A percentile compares a stretch with the other conserved stretches of the same genome.
These are phyloP conservation scores for Zea luxurians DNA, from an alignment of 176 grass and related monocot genomes.

Conservation along the genomic window DNA sequence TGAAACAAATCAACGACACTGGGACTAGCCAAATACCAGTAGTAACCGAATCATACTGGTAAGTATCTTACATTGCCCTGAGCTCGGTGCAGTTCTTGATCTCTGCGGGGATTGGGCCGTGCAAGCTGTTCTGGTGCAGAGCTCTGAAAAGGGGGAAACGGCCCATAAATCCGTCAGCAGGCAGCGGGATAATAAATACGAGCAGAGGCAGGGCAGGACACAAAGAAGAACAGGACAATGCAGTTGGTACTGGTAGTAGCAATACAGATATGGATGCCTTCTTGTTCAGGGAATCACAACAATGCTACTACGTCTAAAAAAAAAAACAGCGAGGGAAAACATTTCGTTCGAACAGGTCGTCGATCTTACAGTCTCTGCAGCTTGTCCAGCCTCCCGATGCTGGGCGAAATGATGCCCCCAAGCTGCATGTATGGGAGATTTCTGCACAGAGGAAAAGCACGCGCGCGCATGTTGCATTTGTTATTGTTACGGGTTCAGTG, in stretches of 20 bases:
- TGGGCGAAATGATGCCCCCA: slow-evolving; percentile 71
- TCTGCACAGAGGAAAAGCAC: slow-evolving; percentile 32
- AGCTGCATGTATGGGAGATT: slow-evolving; percentile 96
- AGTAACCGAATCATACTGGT: not conserved
- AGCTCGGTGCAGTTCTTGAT: slow-evolving; percentile 89
- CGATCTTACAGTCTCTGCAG: slow-evolving; percentile 75
- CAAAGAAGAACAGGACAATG: not conserved
- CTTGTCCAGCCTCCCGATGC: slow-evolving; percentile 78
- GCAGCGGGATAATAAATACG: not conserved
- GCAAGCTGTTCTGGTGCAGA: slow-evolving; percentile 96
- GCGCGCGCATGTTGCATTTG: not conserved
- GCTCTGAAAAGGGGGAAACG: slow-evolving; percentile 53
- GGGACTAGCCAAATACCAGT: not conserved
- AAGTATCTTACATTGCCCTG: slow-evolving; percentile 58
- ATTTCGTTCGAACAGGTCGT: not conserved
- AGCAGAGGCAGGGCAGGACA: not conserved
- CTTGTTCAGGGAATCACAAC: not conserved
- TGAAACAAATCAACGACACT: slow-evolving; percentile 14
- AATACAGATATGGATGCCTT: not conserved
- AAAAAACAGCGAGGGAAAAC: not conserved
- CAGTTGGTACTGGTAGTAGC: not conserved
- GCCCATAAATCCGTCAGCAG: not conserved
- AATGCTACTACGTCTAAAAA: not conserved
- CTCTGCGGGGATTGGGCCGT: slow-evolving; percentile 75
- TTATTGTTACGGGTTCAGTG: not conserved